Base-by-base conservation (phyloP, 225 moss, liverwort and hornwort species). In the Physcomitrellopsis africana region DNA sequence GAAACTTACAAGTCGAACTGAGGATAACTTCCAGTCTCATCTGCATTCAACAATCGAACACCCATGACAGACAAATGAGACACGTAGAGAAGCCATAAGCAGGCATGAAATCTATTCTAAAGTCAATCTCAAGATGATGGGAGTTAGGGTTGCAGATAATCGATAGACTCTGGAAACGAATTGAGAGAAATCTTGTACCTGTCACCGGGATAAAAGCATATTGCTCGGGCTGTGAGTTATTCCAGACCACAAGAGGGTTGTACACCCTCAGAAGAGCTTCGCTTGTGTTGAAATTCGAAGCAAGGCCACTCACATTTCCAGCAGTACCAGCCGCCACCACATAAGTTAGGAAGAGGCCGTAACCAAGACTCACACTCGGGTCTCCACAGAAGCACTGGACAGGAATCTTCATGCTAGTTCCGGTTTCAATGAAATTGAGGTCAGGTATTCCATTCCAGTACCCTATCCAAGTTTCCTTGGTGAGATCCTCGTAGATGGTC, bases 341-440 rank as follows among this genome's bases (percentile, higher is more conserved):
- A 11, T 89, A 94, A 16, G 96, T 90, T 2, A 83, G 73, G 32
- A 97, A 97, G 49, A 89, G 90, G 55, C 96, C 94, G 76, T 83
- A 93, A 42, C 47, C 45, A 22, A 43, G 27, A 77, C 86, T 92
- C 1, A 96, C 72, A 16, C 14, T 61, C 0, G 90, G 81, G 53
- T 93, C 82, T 45, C 96, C 96, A 58, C 96, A 97, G 47, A 81
- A 93, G 77, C 96, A 97, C 59, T 87, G 84, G 32, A 97, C 93
- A 17, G 96, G 94, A 26, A 97, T 80, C 53, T 63, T 56, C 22
- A 93, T 63, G 4, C 11, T 13, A 1, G 22, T 41, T 0, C 80
- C 83, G 0, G 75, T 42, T 4, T 76, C 26, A 41, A 90, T 81
- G 68, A 68, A 59, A 16, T 68, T 77, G 19, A 48, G 29, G 32